Evolutionary conservation across 129 eudicot genomes (phyloP).

Genomic region (Lactuca sativa): DNA sequence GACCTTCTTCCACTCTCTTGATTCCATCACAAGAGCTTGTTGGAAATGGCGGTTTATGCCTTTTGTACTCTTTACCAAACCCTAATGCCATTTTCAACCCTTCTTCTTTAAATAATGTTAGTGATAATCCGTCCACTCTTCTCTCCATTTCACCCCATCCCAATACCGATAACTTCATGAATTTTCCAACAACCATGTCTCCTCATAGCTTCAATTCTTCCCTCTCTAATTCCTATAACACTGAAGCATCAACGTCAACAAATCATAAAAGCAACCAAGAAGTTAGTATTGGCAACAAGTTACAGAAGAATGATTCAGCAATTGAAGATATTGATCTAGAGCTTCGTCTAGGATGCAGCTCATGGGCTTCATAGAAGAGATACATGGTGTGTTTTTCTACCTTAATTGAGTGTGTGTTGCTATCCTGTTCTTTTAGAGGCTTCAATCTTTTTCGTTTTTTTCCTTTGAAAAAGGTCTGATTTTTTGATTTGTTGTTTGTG

Average conservation of each 20-base stretch:
- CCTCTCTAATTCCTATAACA: constrained; percentile 17
- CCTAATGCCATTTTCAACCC: constrained; percentile 29
- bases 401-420: constrained; percentile 11
- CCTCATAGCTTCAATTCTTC: constrained; percentile 26
- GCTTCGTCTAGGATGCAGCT: constrained; percentile 47
- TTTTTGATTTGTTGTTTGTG: constrained; percentile 21
- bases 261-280: constrained; percentile 6
- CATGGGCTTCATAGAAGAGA: constrained; percentile 31
- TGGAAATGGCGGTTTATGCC: constrained; percentile 25
- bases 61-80: constrained; percentile 35
- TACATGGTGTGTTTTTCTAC: constrained; percentile 10
- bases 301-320: constrained; percentile 11
- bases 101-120: constrained; percentile 12
- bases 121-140: constrained; percentile 10
- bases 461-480: constrained; percentile 16
- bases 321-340: constrained; percentile 39
- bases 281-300: constrained; percentile 8
- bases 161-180: constrained; percentile 12
- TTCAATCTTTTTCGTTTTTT: constrained; percentile 26
- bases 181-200: constrained; percentile 4
- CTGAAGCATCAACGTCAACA: constrained; percentile 17
- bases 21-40: constrained; percentile 21
- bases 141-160: constrained; percentile 25
- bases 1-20: constrained; percentile 3
- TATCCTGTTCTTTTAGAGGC: constrained; percentile 22